phyloP scores from a whole-genome alignment of 2,329 filamentous ascomycete species.

The Pestalotiopsis sp. region DNA sequence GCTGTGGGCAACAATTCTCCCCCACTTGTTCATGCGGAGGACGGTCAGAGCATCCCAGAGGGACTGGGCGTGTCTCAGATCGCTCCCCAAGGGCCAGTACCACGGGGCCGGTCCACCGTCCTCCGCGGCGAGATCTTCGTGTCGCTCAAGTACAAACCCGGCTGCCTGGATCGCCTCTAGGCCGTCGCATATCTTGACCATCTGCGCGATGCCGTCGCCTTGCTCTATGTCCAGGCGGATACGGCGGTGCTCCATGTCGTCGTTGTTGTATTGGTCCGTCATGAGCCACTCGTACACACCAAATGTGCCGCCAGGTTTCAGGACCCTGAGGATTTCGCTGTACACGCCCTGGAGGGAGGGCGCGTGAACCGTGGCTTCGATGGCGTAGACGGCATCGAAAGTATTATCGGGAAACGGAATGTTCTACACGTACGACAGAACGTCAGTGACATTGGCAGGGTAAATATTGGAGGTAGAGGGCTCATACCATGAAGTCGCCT shows the following conservation, averaged over 20 bases:
- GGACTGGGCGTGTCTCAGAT: slow-evolving; percentile 81
- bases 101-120: slow-evolving; percentile 77
- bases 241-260: slow-evolving; percentile 81
- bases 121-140: slow-evolving; percentile 88
- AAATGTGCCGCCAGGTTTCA: slow-evolving; percentile 94
- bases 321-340: slow-evolving; percentile 88
- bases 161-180: slow-evolving; percentile 82
- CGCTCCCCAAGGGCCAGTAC: slow-evolving; percentile 91
- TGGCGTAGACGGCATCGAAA: slow-evolving; percentile 95
- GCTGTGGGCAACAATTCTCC: slow-evolving; percentile 73
- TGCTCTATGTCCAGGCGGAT: slow-evolving; percentile 97
- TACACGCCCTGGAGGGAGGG: slow-evolving; percentile 91
- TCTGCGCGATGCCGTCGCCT: slow-evolving; percentile 96
- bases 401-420: slow-evolving; percentile 76
- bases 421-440: no score
- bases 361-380: slow-evolving; percentile 95
- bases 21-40: slow-evolving; percentile 85
- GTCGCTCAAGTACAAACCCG: slow-evolving; percentile 80
- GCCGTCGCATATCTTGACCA: slow-evolving; percentile 85
- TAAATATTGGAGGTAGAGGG: slow-evolving; percentile 25
- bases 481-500: slow-evolving; percentile 99
- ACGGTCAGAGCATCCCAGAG: slow-evolving; percentile 81
- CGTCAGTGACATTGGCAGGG: no score
- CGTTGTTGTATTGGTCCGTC: slow-evolving; percentile 93
- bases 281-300: slow-evolving; percentile 99